These are phyloP conservation scores for Meripilus lineatus DNA, from an alignment of 1,284 basidiomycete genomes.

Conservation along the genomic window DNA sequence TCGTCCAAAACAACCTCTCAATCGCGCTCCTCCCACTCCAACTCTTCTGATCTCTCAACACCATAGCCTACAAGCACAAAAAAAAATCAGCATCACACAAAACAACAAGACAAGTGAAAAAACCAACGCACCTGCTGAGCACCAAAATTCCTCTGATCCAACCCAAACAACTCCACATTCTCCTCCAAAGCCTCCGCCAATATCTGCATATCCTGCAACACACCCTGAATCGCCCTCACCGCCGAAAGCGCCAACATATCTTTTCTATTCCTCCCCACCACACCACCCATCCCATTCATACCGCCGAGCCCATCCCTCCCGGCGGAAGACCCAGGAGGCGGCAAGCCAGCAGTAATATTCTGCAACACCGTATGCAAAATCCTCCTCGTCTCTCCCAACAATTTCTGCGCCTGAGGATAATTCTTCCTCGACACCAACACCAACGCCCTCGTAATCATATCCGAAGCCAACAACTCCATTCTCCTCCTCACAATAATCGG, in stretches of 20 bases:
- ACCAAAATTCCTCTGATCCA: constrained; percentile 87
- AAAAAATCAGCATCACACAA: constrained; percentile 12
- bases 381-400: constrained; percentile 84
- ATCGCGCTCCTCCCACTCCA: constrained; percentile 87
- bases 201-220: constrained; percentile 80
- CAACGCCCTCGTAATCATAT: constrained; percentile 92
- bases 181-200: constrained; percentile 84
- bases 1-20: constrained; percentile 85
- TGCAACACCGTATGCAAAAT: constrained; percentile 83
- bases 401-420: constrained; percentile 79
- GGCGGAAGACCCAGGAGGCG: constrained; percentile 43
- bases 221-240: constrained; percentile 75
- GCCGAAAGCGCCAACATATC: constrained; percentile 68
- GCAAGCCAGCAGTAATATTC: constrained; percentile 68
- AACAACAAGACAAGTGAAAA: neutral
- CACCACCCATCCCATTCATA: constrained; percentile 12
- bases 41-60: constrained; percentile 86
- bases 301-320: constrained; percentile 25
- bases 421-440: constrained; percentile 87
- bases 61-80: constrained; percentile 66
- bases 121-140: constrained; percentile 75
- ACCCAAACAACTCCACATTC: constrained; percentile 84
- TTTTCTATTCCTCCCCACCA: constrained; percentile 59
- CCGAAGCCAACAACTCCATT: constrained; percentile 89
- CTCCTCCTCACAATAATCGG: constrained; percentile 85